Percentiles rank a stretch among this genome's conserved stretches.
phyloP scores from a whole-genome alignment of 257 asterid species.

The Solanum microdontum region DNA sequence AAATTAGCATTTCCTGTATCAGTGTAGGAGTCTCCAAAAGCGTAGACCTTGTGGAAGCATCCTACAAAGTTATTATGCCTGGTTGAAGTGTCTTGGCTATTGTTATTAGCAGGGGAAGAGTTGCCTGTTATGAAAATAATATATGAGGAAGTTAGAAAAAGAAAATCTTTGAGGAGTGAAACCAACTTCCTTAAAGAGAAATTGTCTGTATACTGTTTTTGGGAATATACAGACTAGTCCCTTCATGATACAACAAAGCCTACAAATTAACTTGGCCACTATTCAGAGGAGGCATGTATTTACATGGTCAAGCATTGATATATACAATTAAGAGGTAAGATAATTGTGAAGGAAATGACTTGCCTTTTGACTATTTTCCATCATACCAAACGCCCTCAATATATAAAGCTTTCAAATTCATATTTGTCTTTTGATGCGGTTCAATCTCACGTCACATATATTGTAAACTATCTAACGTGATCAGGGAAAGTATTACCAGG shows the following conservation, averaged over 20 bases:
- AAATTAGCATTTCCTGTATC: constrained; percentile 27
- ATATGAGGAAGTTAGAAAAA: neutral
- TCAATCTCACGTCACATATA: neutral
- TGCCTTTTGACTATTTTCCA: neutral
- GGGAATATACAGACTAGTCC: neutral
- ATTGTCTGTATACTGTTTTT: neutral
- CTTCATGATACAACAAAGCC: neutral
- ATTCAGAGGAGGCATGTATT: neutral
- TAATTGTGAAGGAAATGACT: neutral
- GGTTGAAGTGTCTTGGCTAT: neutral
- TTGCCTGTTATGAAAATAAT: neutral
- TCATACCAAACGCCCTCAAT: neutral
- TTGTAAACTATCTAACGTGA: neutral
- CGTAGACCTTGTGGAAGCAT: constrained; percentile 23
- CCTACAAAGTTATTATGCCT: constrained; percentile 2
- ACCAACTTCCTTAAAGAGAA: neutral
- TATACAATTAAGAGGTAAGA: neutral
- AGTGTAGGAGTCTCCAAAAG: constrained; percentile 39
- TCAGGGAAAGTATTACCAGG: neutral
- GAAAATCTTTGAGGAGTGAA: neutral
- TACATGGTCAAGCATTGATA: neutral
- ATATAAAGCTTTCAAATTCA: neutral
- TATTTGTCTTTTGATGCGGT: neutral
- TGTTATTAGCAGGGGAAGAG: neutral
- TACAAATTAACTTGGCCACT: neutral